Evolutionary conservation across 805 yeast species (phyloP).

Genomic region (Scheffersomyces spartinae): DNA sequence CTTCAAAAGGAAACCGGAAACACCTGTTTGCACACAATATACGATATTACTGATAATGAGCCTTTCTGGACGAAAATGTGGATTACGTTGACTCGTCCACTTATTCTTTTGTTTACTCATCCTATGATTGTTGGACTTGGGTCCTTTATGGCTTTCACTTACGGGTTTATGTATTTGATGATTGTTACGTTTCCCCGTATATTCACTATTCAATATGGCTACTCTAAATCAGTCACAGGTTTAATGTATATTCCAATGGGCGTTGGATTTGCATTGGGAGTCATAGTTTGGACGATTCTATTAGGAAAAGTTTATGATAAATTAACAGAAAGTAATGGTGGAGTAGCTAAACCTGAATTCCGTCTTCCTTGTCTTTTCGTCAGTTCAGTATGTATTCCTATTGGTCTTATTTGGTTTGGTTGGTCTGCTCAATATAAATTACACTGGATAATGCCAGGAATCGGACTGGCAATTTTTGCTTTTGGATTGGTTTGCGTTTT

Average conservation of each 20-base stretch:
- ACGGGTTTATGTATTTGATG: constrained; percentile 56
- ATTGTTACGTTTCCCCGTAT: constrained; percentile 48
- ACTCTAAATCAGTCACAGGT: constrained; percentile 38
- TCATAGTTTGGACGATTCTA: constrained; percentile 33
- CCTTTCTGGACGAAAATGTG: constrained; percentile 28
- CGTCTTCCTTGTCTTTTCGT: constrained; percentile 41
- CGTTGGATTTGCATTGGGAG: constrained; percentile 41
- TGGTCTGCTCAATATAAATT: constrained; percentile 52
- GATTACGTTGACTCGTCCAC: constrained; percentile 42
- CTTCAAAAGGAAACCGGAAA: constrained; percentile 47
- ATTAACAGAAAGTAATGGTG: constrained; percentile 31
- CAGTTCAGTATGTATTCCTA: constrained; percentile 41
- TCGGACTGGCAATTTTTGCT: constrained; percentile 52
- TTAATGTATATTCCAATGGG: constrained; percentile 49
- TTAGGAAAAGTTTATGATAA: constrained; percentile 29
- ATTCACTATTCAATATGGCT: constrained; percentile 37
- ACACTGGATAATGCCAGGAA: constrained; percentile 52
- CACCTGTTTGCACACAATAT: constrained; percentile 42
- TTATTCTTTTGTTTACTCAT: constrained; percentile 38
- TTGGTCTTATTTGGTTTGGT: constrained; percentile 59
- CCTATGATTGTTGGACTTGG: constrained; percentile 60
- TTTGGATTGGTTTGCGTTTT: constrained; percentile 52
- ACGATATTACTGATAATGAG: constrained; percentile 45
- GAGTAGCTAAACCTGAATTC: constrained; percentile 51
- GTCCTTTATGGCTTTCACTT: constrained; percentile 50